A percentile compares a stretch with the other conserved stretches of the same genome.
These are phyloP conservation scores for Fusarium lateritium DNA, from an alignment of 2,329 filamentous ascomycete genomes.

Conservation along the genomic window DNA sequence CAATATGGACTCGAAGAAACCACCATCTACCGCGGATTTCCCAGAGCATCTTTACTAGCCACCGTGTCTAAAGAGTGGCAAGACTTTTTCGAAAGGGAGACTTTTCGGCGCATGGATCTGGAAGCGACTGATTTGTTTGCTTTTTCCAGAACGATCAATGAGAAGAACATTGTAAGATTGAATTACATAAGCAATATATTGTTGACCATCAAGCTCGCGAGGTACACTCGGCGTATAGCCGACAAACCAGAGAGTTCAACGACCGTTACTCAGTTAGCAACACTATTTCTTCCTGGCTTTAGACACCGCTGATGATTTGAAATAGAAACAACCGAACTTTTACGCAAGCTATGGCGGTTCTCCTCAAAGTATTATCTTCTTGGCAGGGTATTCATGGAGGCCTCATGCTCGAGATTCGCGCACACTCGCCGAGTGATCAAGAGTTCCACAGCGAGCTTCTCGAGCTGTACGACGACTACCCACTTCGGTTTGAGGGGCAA, in stretches of 20 bases:
- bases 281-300: neutral
- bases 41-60: conserved; percentile 8
- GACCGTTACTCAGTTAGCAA: conserved; percentile 5
- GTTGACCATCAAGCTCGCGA: conserved; percentile 13
- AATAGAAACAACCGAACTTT: conserved; percentile 33
- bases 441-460: neutral
- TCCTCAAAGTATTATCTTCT: conserved; percentile 21
- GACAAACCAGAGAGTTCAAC: conserved; percentile 14
- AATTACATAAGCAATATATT: conserved; percentile 20
- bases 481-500: conserved; percentile 24
- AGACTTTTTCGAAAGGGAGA: conserved; percentile 24
- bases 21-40: neutral
- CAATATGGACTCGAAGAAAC: neutral
- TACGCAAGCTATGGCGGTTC: conserved; percentile 13
- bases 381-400: conserved; percentile 33
- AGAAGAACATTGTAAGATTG: conserved; percentile 3
- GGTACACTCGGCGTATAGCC: conserved; percentile 1
- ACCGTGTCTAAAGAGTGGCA: conserved; percentile 32
- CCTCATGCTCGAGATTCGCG: conserved; percentile 27
- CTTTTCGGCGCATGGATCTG: conserved; percentile 22
- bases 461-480: conserved; percentile 21
- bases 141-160: conserved; percentile 6
- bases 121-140: conserved; percentile 1
- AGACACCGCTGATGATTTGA: neutral
- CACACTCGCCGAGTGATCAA: conserved; percentile 31